Evolutionary conservation across 441 rosid genomes (phyloP), one percentile per base, ranked within the genome.

Genomic region (Erodium chrysanthum): DNA sequence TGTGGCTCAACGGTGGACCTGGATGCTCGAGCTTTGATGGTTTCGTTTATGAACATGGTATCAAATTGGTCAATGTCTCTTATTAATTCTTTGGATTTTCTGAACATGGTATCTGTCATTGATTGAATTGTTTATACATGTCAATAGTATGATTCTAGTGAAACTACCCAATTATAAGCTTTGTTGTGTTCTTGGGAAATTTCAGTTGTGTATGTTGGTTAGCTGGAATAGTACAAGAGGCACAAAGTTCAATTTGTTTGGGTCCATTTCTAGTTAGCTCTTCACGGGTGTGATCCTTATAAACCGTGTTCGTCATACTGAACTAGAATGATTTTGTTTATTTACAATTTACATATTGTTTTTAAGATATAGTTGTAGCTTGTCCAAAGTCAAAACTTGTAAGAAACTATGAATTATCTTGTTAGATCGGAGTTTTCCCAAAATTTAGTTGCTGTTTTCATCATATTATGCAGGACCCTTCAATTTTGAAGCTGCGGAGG

Each of bases 381-480:
- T 1, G 29, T 27, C 29, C 3, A 6, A 37, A 37, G 0, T 37
- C 10, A 0, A 37, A 37, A 10, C 14, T 40, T 40, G 48, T 40
- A 40, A 40, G n/a, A 40, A 40, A 11, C 11, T 11, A 9, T 48
- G 7, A 48, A n/a, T 8, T n/a, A 48, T n/a, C 56, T 17, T 31
- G 5, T 31, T 31, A 31, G 35, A 31, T 31, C 6, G 2, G 1
- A 14, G n/a, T 17, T n/a, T 48, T 7, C 56, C 56, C 20, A 17
- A 48, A 1, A n/a, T 48, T 48, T n/a, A 48, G 56, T 48, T 31
- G 35, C 20, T n/a, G 7, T 48, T 48, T n/a, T 70, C 9, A 46
- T 65, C 52, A 21, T 42, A 50, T 64, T 29, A 73, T 81, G 68
- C 85, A 91, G 97, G 98, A 37, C 95, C 97, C 69, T 92, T 92